Percentiles rank a stretch among this genome's conserved stretches.
Conservation (phyloP, 495 filamentous ascomycete genomes). For the Talaromyces stipitatus region DNA sequence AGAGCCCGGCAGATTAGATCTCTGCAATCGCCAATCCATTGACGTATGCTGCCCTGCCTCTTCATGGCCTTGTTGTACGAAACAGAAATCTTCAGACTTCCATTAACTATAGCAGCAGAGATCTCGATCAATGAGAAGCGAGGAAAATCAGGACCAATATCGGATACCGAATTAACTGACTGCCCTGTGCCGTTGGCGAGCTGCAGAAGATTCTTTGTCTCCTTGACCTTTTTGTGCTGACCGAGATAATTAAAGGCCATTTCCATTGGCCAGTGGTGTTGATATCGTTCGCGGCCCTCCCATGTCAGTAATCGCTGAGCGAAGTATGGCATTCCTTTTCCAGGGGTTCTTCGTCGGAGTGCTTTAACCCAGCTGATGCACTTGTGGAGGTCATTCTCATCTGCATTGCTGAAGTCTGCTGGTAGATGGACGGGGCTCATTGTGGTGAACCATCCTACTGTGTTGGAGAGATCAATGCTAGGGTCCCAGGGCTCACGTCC, state of each 20-base stretch:
- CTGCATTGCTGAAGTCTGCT: background rate
- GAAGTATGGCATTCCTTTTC: conserved; percentile 46
- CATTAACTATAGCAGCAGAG: conserved; percentile 40
- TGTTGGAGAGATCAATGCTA: conserved; percentile 33
- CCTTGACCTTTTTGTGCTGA: conserved; percentile 31
- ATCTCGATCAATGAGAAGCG: conserved; percentile 40
- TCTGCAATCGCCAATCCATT: conserved; percentile 22
- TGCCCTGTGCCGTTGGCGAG: conserved; percentile 7
- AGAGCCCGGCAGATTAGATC: conserved; percentile 8
- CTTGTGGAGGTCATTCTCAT: conserved; percentile 3
- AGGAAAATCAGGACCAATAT: conserved; percentile 10
- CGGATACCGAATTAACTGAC: background rate
- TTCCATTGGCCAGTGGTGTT: conserved; percentile 21
- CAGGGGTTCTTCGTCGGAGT: conserved; percentile 29
- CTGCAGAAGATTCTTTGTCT: conserved; percentile 18
- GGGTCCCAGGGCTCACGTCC: conserved; percentile 34
- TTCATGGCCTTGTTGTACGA: conserved; percentile 20
- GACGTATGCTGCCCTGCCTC: conserved; percentile 21
- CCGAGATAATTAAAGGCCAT: conserved; percentile 41
- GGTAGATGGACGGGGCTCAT: conserved; percentile 25
- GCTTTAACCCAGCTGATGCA: conserved; percentile 32
- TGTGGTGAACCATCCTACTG: conserved; percentile 47
- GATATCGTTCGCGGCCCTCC: conserved; percentile 32
- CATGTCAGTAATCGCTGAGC: conserved; percentile 38
- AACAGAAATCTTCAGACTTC: conserved; percentile 33